phyloP scores from a whole-genome alignment of 2,329 filamentous ascomycete genomes.

The Chaetoscypha palmicola region DNA sequence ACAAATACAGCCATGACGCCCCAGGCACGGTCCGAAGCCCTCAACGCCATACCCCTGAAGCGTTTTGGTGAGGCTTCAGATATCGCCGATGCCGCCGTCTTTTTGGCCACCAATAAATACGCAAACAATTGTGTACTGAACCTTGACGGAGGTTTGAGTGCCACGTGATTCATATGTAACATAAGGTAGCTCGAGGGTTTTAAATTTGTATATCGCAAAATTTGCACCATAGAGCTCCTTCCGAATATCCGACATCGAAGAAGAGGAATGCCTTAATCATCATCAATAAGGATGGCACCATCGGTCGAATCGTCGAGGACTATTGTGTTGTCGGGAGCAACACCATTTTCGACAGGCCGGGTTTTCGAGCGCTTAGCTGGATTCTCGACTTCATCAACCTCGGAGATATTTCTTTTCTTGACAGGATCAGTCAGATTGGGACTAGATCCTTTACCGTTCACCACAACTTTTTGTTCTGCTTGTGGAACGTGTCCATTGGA shows the following conservation, averaged over 20 bases:
- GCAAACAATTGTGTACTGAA: constrained; percentile 84
- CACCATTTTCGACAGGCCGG: constrained; percentile 33
- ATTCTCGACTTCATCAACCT: constrained; percentile 17
- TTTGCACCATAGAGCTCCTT: too few species aligned
- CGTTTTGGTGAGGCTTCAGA: constrained; percentile 64
- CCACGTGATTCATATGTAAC: constrained; percentile 43
- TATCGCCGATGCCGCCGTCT: constrained; percentile 74
- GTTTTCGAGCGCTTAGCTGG: constrained; percentile 28
- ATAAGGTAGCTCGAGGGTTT: too few species aligned
- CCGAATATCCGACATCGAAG: too few species aligned
- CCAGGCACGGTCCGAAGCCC: constrained; percentile 29
- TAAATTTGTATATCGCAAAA: too few species aligned
- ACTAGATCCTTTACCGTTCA: constrained; percentile 13
- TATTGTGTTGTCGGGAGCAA: constrained; percentile 27
- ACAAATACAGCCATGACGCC: constrained; percentile 38
- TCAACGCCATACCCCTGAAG: constrained; percentile 51
- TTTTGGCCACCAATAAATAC: constrained; percentile 71
- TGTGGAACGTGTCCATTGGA: constrained; percentile 13
- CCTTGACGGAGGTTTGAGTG: constrained; percentile 77
- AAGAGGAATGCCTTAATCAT: too few species aligned
- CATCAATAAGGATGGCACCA: constrained; percentile 62
- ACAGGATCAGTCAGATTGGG: constrained; percentile 9
- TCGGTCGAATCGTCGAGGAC: constrained; percentile 35
- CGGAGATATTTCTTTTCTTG: constrained; percentile 30
- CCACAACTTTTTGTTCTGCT: constrained; percentile 5